Conservation (phyloP, 768 basidiomycete genomes). For the Naganishia friedmannii region DNA sequence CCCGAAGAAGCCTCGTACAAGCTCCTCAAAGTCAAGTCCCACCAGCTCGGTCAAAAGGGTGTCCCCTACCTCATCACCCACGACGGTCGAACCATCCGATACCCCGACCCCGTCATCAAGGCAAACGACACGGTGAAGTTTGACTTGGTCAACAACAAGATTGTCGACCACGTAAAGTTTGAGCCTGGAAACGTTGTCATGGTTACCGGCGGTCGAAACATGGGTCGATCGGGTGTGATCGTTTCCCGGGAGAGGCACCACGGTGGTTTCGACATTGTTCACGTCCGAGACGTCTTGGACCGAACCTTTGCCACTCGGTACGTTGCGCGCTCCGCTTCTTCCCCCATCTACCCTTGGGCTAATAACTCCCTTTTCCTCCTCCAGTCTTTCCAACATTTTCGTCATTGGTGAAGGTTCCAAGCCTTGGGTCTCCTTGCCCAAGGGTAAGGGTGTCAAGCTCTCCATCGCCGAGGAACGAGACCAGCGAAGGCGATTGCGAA, state of each 20-base stretch:
- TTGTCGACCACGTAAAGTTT: constrained; percentile 84
- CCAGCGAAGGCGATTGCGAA: constrained; percentile 62
- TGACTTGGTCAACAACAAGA: constrained; percentile 91
- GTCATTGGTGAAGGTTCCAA: constrained; percentile 93
- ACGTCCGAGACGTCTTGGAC: constrained; percentile 92
- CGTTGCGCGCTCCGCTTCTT: constrained; percentile 29
- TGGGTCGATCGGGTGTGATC: constrained; percentile 96
- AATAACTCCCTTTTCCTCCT: not conserved
- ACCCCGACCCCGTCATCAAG: constrained; percentile 90
- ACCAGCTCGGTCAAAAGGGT: constrained; percentile 86
- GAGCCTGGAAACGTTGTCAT: constrained; percentile 96
- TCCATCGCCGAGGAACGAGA: constrained; percentile 87
- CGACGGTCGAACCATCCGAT: constrained; percentile 99
- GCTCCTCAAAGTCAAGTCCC: constrained; percentile 80
- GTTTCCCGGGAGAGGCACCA: constrained; percentile 94
- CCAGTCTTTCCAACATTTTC: constrained; percentile 92
- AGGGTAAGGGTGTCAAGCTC: constrained; percentile 96
- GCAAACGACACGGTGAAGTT: constrained; percentile 98
- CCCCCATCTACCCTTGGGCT: not conserved
- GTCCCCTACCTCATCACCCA: constrained; percentile 98
- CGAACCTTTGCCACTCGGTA: constrained; percentile 96
- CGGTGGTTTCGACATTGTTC: constrained; percentile 98
- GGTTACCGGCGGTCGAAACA: constrained; percentile 99
- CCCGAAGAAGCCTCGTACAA: constrained; percentile 95
- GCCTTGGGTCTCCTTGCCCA: constrained; percentile 94